Base-by-base conservation (phyloP, 192 early-diverging fungal species). In the Ambispora gerdemannii region DNA sequence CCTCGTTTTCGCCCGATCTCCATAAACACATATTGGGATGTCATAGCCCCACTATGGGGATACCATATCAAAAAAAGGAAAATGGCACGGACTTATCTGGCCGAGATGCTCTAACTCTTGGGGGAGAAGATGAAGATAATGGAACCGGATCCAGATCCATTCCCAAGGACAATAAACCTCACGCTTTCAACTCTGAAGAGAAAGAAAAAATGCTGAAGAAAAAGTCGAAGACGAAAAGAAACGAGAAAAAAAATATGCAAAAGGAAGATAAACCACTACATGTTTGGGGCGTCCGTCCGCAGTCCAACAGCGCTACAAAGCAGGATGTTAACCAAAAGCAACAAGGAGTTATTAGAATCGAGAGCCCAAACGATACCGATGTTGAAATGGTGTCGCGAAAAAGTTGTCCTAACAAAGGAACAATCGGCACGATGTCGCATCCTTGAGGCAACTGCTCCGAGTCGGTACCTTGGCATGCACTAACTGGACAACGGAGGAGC, bases 391-490 rank as follows among this genome's bases (percentile, higher is more conserved):
- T 61, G 59, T 61, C 59, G 13, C 33, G 27, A 2, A 31, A 61
- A 61, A 6, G 59, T 34, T 61, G 58, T 8, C 30, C 27, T 61
- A 61, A 61, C 32, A 61, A 17, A 61, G 33, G 30, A 61, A 34
- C n/a, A 61, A 61, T 61, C 59, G 19, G n/a, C 27, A 19, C 11
- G 30, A 31, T 61, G 59, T 17, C 27, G 13, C 59, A 61, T 17
- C 59, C 10, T 61, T 61, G 59, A 31, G 59, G 59, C 27, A 61
- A 61, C 32, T 61, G 32, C 33, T 3, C 30, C 30, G 59, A 61
- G 32, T 61, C 59, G 31, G 59, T 61, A 31, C 59, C 59, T 33
- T 61, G 2, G 1, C 32, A 4, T 10, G 59, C 20, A 33, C 30
- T 61, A 61, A 3, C 22, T 59, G 56, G 56, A 15, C 27, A 61